phyloP scores from a whole-genome alignment of 805 yeast species.

The Yamadazyma paraphyllophila region DNA sequence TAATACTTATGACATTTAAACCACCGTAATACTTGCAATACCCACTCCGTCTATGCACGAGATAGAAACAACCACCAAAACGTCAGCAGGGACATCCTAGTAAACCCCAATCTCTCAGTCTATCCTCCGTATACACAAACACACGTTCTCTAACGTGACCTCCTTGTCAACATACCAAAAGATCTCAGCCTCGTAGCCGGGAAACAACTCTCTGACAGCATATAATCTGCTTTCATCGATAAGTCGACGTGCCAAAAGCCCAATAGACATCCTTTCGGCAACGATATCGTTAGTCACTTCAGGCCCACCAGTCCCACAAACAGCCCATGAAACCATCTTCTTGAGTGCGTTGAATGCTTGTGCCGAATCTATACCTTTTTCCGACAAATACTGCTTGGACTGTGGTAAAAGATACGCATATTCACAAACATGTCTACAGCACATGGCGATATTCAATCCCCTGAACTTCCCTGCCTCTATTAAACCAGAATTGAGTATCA shows the following conservation, averaged over 20 bases:
- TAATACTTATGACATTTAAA: too few relatives aligned
- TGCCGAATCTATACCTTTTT: slow-evolving; percentile 29
- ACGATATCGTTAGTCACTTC: slow-evolving; percentile 5
- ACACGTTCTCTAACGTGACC: slow-evolving; percentile 70
- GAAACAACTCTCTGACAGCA: slow-evolving; percentile 38
- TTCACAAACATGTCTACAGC: slow-evolving; percentile 84
- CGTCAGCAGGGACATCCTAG: too few relatives aligned
- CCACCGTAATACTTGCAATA: too few relatives aligned
- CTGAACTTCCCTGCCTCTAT: slow-evolving; percentile 21
- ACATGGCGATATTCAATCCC: slow-evolving; percentile 83
- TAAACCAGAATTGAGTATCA: slow-evolving; percentile 43
- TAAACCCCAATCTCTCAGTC: too few relatives aligned
- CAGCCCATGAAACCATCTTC: slow-evolving; percentile 86
- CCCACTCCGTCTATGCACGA: too few relatives aligned
- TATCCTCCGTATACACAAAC: slow-evolving; percentile 32
- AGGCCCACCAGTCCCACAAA: slow-evolving; percentile 53
- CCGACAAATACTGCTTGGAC: slow-evolving; percentile 40
- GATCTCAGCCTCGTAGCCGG: slow-evolving; percentile 46
- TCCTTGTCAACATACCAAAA: slow-evolving; percentile 57
- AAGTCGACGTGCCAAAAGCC: slow-evolving; percentile 66
- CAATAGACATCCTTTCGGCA: slow-evolving; percentile 54
- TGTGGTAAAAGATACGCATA: slow-evolving; percentile 52
- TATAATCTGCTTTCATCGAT: slow-evolving; percentile 69
- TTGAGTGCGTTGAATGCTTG: slow-evolving; percentile 48
- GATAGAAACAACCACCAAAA: too few relatives aligned